phyloP scores from a whole-genome alignment of 257 asterid species.

The Coffea canephora region DNA sequence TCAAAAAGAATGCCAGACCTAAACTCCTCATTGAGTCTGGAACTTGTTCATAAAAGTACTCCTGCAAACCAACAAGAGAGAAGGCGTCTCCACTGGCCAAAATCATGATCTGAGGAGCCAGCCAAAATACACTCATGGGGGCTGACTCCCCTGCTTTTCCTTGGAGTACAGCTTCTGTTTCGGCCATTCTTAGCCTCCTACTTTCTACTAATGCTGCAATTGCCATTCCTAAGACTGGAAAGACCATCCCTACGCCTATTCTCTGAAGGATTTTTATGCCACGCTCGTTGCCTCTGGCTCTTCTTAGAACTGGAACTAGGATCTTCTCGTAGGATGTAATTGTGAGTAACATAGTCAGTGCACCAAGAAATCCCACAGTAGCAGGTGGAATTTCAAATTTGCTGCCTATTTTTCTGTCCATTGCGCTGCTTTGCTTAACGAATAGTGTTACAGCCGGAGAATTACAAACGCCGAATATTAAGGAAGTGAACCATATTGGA shows the following conservation, averaged over 20 bases:
- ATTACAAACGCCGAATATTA: conserved; percentile 60
- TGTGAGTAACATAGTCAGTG: background rate
- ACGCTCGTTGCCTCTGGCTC: conserved; percentile 19
- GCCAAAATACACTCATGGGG: conserved; percentile 30
- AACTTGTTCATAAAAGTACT: conserved; percentile 29
- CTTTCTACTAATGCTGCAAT: conserved; percentile 26
- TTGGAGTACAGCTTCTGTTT: background rate
- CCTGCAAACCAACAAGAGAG: conserved; percentile 28
- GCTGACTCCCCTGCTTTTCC: background rate
- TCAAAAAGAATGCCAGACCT: conserved; percentile 21
- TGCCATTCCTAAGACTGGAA: conserved; percentile 3
- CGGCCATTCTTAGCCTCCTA: conserved; percentile 16
- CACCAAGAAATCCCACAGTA: background rate
- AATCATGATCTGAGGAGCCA: conserved; percentile 22
- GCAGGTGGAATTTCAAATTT: conserved; percentile 25
- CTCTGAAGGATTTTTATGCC: conserved; percentile 26
- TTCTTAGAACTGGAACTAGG: conserved; percentile 15
- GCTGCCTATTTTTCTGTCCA: conserved; percentile 37
- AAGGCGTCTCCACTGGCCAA: conserved; percentile 25
- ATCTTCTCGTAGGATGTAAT: conserved; percentile 13
- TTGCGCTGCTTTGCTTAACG: conserved; percentile 54
- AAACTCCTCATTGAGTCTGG: conserved; percentile 34
- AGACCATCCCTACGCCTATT: conserved; percentile 26
- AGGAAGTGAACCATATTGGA: conserved; percentile 70
- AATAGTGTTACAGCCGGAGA: conserved; percentile 64